Evolutionary conservation across 139 green algal species (phyloP).

Genomic region (Chlorella sp.): DNA sequence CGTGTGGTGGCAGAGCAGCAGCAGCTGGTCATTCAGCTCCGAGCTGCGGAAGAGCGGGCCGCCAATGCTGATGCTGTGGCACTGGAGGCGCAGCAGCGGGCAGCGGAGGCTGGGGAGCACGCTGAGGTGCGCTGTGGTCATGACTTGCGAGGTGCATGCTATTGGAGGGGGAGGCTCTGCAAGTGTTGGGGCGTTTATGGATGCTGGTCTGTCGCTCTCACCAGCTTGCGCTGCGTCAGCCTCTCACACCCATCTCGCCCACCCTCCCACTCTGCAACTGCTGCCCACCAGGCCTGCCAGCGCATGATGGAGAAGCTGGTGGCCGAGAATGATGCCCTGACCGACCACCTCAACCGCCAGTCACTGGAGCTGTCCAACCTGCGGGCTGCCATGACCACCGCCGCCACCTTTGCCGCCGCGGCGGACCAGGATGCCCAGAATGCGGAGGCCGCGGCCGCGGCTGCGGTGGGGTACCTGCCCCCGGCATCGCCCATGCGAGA

Average conservation of each 20-base stretch:
- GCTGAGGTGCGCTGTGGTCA: neutral
- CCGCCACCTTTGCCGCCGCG: slow-evolving; percentile 12
- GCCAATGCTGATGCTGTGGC: slow-evolving; percentile 18
- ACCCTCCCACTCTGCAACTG: too few species aligned
- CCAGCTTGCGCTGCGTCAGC: too few species aligned
- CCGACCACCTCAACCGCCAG: slow-evolving; percentile 46
- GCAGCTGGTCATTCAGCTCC: neutral
- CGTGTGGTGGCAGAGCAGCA: slow-evolving; percentile 3
- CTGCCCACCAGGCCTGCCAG: slow-evolving; percentile 19
- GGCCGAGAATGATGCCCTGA: slow-evolving; percentile 41
- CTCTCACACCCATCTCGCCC: too few species aligned
- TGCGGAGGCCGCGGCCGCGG: neutral
- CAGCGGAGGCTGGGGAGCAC: too few species aligned
- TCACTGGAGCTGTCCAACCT: slow-evolving; percentile 5
- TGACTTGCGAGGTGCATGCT: too few species aligned
- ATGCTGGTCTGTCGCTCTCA: too few species aligned
- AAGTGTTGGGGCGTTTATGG: too few species aligned
- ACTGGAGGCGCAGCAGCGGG: neutral
- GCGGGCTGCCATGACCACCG: neutral
- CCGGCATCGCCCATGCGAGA: neutral
- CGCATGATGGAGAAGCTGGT: slow-evolving; percentile 47
- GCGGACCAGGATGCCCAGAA: slow-evolving; percentile 1
- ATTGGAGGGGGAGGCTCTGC: too few species aligned
- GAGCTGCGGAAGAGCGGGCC: slow-evolving; percentile 31
- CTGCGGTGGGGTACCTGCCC: neutral